phyloP scores from a whole-genome alignment of 192 early-diverging fungal genomes.

The Ramicandelaber brevisporus region DNA sequence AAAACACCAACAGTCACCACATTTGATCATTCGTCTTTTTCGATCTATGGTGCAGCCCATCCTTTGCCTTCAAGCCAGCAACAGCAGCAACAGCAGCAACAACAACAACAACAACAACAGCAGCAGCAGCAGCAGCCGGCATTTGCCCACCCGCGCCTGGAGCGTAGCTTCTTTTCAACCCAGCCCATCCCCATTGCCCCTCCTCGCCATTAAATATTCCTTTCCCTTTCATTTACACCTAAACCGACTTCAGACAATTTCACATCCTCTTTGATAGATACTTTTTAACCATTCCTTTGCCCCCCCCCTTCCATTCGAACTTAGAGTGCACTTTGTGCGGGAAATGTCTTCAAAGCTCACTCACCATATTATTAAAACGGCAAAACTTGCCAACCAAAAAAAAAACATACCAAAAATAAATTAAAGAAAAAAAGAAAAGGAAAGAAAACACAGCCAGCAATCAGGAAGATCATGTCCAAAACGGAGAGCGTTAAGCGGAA shows the following conservation, averaged over 20 bases:
- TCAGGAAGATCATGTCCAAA: constrained; percentile 3
- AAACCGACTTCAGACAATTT: not conserved
- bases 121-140: not conserved
- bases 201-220: too few species aligned
- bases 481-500: constrained; percentile 7
- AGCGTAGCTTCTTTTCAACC: too few species aligned
- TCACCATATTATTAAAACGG: not conserved
- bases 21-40: too few species aligned
- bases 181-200: too few species aligned
- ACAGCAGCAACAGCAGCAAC: not conserved
- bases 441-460: not conserved
- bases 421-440: not conserved
- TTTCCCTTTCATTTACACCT: not conserved
- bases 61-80: too few species aligned
- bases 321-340: not conserved
- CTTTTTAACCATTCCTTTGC: not conserved
- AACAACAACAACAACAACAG: not conserved
- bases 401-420: not conserved
- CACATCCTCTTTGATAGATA: not conserved
- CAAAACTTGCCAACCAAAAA: not conserved
- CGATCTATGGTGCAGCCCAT: too few species aligned
- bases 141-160: not conserved
- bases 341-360: not conserved
- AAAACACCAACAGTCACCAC: too few species aligned
- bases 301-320: not conserved